A percentile compares a stretch with the other conserved stretches of the same genome.
Evolutionary conservation across 768 basidiomycete genomes (phyloP).

Genomic region (Leccinellum luteum): DNA sequence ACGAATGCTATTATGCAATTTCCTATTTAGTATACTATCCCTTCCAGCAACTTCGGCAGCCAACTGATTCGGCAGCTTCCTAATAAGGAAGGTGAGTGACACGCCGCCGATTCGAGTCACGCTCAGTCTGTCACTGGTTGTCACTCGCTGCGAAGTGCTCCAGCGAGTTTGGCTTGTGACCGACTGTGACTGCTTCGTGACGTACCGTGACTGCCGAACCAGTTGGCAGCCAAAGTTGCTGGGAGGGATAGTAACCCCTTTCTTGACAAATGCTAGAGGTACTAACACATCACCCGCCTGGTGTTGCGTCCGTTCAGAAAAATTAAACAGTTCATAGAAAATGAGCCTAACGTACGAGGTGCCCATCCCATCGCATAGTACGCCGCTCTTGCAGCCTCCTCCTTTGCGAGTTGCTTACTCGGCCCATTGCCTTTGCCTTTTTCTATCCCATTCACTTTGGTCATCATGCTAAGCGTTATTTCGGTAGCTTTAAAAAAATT

Average conservation of each 20-base stretch:
- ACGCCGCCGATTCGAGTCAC: not conserved
- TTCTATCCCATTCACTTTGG: slow-evolving; percentile 63
- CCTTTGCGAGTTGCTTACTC: slow-evolving; percentile 75
- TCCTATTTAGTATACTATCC: slow-evolving; percentile 16
- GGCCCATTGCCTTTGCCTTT: slow-evolving; percentile 65
- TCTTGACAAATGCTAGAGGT: not conserved
- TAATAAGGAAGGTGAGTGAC: not conserved
- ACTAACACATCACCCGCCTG: slow-evolving; percentile 21
- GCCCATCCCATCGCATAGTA: slow-evolving; percentile 79
- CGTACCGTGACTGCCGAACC: not conserved
- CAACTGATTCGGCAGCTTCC: not conserved
- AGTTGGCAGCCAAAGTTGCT: not conserved
- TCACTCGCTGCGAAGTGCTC: not conserved
- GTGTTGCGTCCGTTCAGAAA: not conserved
- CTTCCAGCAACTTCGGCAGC: not conserved
- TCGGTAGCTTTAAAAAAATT: not conserved
- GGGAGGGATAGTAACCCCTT: not conserved
- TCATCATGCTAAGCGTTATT: slow-evolving; percentile 4
- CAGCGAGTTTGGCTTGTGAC: not conserved
- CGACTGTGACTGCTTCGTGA: not conserved
- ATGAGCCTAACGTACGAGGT: slow-evolving; percentile 30
- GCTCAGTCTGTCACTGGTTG: not conserved
- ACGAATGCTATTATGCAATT: slow-evolving; percentile 11
- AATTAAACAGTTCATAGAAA: not conserved
- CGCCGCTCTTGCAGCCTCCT: slow-evolving; percentile 70